Base-by-base conservation (phyloP, 108 stramenopile species). In the Skeletonema grethae region DNA sequence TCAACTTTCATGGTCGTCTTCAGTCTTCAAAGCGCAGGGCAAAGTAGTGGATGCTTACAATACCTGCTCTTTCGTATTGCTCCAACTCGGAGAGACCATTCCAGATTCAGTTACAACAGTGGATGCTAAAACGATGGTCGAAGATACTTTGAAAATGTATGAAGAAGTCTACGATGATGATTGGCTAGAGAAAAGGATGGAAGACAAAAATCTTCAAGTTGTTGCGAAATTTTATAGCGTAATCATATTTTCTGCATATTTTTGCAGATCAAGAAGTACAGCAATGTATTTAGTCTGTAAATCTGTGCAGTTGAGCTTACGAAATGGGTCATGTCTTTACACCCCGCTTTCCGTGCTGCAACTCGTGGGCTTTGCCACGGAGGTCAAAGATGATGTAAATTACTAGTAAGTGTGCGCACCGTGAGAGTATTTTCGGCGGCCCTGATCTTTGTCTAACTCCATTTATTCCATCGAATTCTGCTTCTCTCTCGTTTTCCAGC, bases 21-120 rank as follows among this genome's bases (percentile, higher is more conserved):
- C 35, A 70, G 70, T 38, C 61, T 12, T 68, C 62, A 18, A 67
- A 75, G 35, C n/a, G 57, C 11, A 56, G 28, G 57, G 57, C 20
- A 53, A 22, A 5, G 4, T 4, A 13, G 5, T 5, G 0, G 57
- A 5, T 20, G 57, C 57, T 0, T 58, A 58, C 57, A 5, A n/a
- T 5, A 58, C 57, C 2, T 58, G 57, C 57, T 3, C 12, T 31
- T 28, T 4, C 3, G 18, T 20, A 3, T 5, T 58, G 2, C 9
- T 3, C 22, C 12, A 58, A 31, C 57, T 58, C 5, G 29, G 32
- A 3, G 57, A 58, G 18, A 0, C 28, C 3, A 58, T 58, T 3
- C 57, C 20, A 4, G 7, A 35, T 22, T 35, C 60, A 18, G 60
- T 61, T 6, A 22, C 50, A 53, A 0, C 22, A 5, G 50, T 24